Evolutionary conservation across 2,329 filamentous ascomycete genomes (phyloP).

Genomic region (Blastomyces silverae): DNA sequence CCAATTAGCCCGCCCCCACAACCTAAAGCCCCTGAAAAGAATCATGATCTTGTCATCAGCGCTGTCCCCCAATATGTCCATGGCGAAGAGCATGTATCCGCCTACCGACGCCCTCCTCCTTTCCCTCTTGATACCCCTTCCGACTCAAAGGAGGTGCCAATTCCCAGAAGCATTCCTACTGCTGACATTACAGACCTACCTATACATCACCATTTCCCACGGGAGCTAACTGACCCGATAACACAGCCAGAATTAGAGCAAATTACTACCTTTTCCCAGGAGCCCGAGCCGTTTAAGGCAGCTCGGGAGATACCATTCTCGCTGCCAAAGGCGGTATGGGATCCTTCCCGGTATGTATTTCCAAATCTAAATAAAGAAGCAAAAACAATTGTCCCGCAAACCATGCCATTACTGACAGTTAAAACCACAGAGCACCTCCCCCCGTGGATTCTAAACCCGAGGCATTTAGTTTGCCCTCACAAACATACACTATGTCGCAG

Average conservation of each 20-base stretch:
- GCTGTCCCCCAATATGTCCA: slow-evolving; percentile 42
- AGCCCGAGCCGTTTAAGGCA: slow-evolving; percentile 35
- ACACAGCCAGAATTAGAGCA: slow-evolving; percentile 28
- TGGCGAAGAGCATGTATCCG: slow-evolving; percentile 39
- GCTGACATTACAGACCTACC: slow-evolving; percentile 5
- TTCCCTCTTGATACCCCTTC: background rate
- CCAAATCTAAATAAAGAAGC: background rate
- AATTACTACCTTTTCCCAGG: slow-evolving; percentile 40
- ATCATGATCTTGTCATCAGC: slow-evolving; percentile 23
- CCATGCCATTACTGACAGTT: slow-evolving; percentile 21
- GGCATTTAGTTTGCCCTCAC: slow-evolving; percentile 71
- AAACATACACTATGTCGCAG: slow-evolving; percentile 75
- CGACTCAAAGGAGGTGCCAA: slow-evolving; percentile 1
- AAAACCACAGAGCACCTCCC: slow-evolving; percentile 50
- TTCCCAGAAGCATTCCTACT: background rate
- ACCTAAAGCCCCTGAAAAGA: slow-evolving; percentile 1
- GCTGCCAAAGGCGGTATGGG: slow-evolving; percentile 56
- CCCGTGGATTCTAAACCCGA: slow-evolving; percentile 68
- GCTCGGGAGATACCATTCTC: slow-evolving; percentile 45
- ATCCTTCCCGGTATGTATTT: slow-evolving; percentile 51
- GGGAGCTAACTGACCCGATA: slow-evolving; percentile 5
- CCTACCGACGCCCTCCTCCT: slow-evolving; percentile 25
- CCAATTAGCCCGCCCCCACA: background rate
- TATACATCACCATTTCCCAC: slow-evolving; percentile 15
- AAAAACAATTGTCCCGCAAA: background rate